Base-by-base conservation (phyloP, 225 moss, liverwort and hornwort genomes). In the Marchantia polymorpha region DNA sequence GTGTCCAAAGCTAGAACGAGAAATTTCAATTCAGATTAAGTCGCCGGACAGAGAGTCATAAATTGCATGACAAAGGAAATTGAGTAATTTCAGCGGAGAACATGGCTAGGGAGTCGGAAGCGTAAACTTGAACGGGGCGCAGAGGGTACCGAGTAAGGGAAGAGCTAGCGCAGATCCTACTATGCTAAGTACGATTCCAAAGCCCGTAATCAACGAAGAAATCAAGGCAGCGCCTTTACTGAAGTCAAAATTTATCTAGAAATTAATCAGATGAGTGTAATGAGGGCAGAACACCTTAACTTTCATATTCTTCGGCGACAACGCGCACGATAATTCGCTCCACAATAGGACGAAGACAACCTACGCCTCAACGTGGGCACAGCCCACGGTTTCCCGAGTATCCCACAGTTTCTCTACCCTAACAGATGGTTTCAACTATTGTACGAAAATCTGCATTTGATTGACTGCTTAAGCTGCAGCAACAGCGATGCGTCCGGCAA, bases 401-500 rank as follows among this genome's bases (percentile, higher is more conserved):
- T 39, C 39, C 39, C 39, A 39, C 27, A 52, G 52, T 17, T 75
- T 30, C 58, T 75, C 56, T 75, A 75, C 58, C 56, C 29, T 75
- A 58, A 58, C 51, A 75, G 15, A 2, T 48, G 49, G 56, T 58
- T 75, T 39, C 26, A 73, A 9, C 52, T 52, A 73, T 52, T 14
- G 52, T 73, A 52, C 73, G 73, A 23, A 12, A 52, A 19, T 27
- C 25, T 0, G 22, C 68, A 27, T 52, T 52, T n/a, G 15, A 73
- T 51, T 17, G 8, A 49, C 39, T 39, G 39, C 23, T 85, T 87
- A 94, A 26, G 91, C 84, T 7, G 94, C 79, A 82, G 91, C 90
- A 64, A 86, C 86, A 12, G 89, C 91, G 83, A 90, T 94, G 47
- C 94, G 92, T 58, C 94, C 92, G 1, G 92, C 94, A 84, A 94